These are phyloP conservation scores for Musa troglodytarum DNA, from an alignment of 176 grass and related monocot genomes.

Conservation along the genomic window DNA sequence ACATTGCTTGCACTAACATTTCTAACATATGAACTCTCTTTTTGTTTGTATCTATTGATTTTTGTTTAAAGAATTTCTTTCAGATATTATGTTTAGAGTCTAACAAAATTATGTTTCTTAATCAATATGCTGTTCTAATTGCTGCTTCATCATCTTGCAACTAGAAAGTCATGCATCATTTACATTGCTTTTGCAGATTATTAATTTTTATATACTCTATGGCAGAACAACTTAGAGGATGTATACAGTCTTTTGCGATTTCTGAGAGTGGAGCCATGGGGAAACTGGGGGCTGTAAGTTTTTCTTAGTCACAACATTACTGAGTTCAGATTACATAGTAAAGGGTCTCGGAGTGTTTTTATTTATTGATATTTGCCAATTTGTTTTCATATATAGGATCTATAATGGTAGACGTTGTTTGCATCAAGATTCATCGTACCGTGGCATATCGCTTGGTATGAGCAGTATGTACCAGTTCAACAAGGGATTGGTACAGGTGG, in stretches of 20 bases:
- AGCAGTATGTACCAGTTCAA: no score
- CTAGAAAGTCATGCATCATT: neutral
- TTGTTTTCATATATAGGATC: no score
- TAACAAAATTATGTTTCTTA: no score
- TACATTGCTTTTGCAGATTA: neutral
- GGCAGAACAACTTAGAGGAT: constrained; percentile 92
- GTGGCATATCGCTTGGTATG: no score
- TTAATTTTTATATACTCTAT: constrained; percentile 22
- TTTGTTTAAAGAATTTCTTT: neutral
- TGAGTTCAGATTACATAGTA: neutral
- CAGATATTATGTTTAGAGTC: no score
- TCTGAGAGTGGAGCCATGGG: constrained; percentile 89
- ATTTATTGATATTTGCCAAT: no score
- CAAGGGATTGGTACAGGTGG: no score
- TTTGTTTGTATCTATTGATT: constrained; percentile 6
- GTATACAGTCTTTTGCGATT: constrained; percentile 92
- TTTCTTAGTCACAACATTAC: neutral
- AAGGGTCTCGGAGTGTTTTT: neutral
- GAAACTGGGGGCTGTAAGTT: constrained; percentile 79
- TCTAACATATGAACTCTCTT: no score
- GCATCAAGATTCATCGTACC: no score
- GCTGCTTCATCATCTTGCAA: neutral
- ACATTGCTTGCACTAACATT: no score
- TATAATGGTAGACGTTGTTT: no score
- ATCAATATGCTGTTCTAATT: constrained; percentile 5